Conservation (phyloP, 768 basidiomycete genomes). For the Holtermannia corniformis region DNA sequence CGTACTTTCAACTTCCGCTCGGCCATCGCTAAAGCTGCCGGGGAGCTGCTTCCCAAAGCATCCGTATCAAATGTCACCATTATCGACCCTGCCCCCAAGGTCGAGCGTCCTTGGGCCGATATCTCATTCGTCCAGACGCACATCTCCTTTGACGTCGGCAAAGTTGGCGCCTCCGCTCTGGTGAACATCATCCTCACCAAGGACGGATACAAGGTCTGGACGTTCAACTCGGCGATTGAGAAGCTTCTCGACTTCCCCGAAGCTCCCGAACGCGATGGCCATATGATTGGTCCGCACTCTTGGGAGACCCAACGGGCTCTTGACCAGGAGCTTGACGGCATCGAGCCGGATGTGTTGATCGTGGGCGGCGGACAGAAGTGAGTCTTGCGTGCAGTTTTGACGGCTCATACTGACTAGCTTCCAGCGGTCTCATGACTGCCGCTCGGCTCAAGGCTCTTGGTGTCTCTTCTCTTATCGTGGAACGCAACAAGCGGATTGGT, state of each 20-base stretch:
- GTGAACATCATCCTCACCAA: constrained; percentile 50
- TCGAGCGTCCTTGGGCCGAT: constrained; percentile 39
- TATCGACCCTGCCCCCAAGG: constrained; percentile 10
- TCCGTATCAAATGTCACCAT: constrained; percentile 9
- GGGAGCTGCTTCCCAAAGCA: constrained; percentile 43
- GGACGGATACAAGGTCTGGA: constrained; percentile 53
- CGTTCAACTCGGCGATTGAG: constrained; percentile 52
- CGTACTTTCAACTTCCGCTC: constrained; percentile 49
- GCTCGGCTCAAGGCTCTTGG: constrained; percentile 55
- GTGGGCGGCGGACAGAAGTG: constrained; percentile 22
- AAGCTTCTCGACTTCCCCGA: constrained; percentile 50
- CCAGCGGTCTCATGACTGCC: constrained; percentile 52
- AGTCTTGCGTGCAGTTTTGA: background rate
- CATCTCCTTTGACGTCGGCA: constrained; percentile 50
- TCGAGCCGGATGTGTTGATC: constrained; percentile 8
- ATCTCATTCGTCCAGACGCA: constrained; percentile 52
- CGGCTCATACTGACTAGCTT: background rate
- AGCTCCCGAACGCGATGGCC: constrained; percentile 4
- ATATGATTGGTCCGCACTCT: constrained; percentile 6
- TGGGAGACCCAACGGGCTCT: constrained; percentile 9
- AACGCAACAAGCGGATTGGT: constrained; percentile 39
- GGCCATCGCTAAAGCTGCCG: constrained; percentile 37
- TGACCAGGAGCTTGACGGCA: constrained; percentile 4
- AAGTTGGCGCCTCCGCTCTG: constrained; percentile 51
- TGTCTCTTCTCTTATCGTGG: constrained; percentile 52